These are phyloP conservation scores for Botrytis squamosa DNA, from an alignment of 2,329 filamentous ascomycete species.

Conservation along the genomic window DNA sequence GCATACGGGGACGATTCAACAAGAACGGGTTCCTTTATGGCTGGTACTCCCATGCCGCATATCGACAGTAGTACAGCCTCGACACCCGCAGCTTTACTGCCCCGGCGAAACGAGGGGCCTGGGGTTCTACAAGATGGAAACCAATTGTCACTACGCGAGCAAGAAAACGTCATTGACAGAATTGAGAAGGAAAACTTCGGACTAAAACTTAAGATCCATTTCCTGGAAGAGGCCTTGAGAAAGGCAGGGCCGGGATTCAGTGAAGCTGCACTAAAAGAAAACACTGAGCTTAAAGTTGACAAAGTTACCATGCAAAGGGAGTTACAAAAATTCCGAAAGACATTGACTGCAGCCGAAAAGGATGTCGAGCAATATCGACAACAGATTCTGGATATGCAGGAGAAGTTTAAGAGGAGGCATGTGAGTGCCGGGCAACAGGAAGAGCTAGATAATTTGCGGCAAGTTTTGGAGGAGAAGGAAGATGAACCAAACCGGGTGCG, in stretches of 20 bases:
- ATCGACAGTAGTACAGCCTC: conserved; percentile 74
- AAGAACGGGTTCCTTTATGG: conserved; percentile 60
- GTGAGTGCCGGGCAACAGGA: conserved; percentile 66
- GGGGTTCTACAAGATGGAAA: conserved; percentile 81
- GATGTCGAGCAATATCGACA: conserved; percentile 81
- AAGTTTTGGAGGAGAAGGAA: conserved; percentile 57
- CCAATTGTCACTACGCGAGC: conserved; percentile 85
- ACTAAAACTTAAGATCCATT: conserved; percentile 95
- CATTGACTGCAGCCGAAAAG: conserved; percentile 75
- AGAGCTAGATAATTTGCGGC: conserved; percentile 58
- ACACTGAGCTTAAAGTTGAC: conserved; percentile 93
- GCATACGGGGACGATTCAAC: conserved; percentile 58
- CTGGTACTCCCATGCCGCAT: conserved; percentile 73
- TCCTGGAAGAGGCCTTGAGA: conserved; percentile 83
- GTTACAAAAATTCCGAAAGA: conserved; percentile 81
- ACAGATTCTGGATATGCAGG: conserved; percentile 79
- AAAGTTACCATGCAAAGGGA: conserved; percentile 88
- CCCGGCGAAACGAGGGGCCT: conserved; percentile 60
- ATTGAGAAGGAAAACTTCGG: conserved; percentile 99
- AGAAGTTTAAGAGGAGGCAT: conserved; percentile 75
- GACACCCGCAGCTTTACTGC: conserved; percentile 73
- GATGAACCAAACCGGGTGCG: conserved; percentile 50
- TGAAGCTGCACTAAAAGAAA: conserved; percentile 85
- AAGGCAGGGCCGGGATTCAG: conserved; percentile 89
- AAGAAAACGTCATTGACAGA: conserved; percentile 91